phyloP scores from a whole-genome alignment of 225 moss, liverwort and hornwort genomes.

The Pseudoscleropodium purum region DNA sequence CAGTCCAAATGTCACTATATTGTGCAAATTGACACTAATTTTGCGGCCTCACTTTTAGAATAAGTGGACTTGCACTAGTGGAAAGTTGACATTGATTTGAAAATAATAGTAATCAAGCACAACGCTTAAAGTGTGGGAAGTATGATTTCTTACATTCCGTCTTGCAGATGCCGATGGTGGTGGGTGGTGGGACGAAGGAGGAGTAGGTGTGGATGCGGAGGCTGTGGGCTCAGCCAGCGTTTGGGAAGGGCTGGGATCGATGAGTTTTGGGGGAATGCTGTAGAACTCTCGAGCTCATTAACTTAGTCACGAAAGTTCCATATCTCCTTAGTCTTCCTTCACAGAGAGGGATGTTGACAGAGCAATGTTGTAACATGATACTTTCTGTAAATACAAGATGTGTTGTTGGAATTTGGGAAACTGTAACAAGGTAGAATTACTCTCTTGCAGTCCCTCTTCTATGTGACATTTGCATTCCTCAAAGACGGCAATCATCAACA shows the following conservation, averaged over 20 bases:
- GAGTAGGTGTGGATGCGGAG: conserved; percentile 49
- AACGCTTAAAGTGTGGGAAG: background rate
- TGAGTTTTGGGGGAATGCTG: conserved; percentile 41
- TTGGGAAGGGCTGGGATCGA: conserved; percentile 56
- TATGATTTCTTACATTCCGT: background rate
- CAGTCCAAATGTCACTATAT: background rate
- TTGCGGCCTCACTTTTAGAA: background rate
- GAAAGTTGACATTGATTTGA: background rate
- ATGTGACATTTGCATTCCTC: background rate
- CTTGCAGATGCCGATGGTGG: conserved; percentile 55
- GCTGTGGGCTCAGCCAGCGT: conserved; percentile 43
- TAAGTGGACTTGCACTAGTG: too few relatives aligned
- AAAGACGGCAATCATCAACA: too few relatives aligned
- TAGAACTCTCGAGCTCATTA: background rate
- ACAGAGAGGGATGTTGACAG: background rate
- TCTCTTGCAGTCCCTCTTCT: background rate
- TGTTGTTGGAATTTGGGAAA: background rate
- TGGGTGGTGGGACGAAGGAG: conserved; percentile 63
- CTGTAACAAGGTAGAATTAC: background rate
- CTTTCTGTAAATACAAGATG: background rate
- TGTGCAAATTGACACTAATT: background rate
- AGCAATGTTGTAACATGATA: background rate
- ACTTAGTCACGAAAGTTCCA: background rate
- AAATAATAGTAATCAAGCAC: background rate
- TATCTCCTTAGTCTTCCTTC: background rate